A percentile compares a stretch with the other conserved stretches of the same genome.
phyloP scores from a whole-genome alignment of 164 flowering plant genomes.

The Stephania cephalantha region DNA sequence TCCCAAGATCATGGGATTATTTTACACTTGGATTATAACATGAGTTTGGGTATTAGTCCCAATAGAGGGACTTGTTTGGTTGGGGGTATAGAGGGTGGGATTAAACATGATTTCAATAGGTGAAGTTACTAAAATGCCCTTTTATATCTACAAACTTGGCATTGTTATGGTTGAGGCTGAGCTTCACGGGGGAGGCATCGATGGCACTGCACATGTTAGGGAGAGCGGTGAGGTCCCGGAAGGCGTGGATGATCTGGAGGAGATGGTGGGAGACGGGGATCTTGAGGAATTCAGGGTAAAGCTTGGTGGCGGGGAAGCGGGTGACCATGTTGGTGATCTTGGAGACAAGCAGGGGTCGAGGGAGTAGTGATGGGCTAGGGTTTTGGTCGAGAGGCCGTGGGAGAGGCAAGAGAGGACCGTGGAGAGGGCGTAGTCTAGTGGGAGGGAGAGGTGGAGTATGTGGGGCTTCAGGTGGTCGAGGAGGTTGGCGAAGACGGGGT shows the following conservation, averaged over 20 bases:
- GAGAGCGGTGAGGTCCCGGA: conserved; percentile 60
- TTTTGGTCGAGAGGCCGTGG: conserved; percentile 53
- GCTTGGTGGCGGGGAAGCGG: conserved; percentile 73
- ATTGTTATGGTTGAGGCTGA: conserved; percentile 10
- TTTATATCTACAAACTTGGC: too few species aligned
- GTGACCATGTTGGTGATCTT: conserved; percentile 91
- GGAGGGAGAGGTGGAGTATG: conserved; percentile 69
- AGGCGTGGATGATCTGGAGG: conserved; percentile 52
- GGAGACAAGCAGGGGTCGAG: conserved; percentile 83
- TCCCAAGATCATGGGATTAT: too few species aligned
- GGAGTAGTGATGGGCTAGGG: conserved; percentile 58
- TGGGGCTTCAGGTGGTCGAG: conserved; percentile 82
- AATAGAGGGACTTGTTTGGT: too few species aligned
- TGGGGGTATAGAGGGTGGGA: too few species aligned
- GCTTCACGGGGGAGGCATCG: conserved; percentile 50
- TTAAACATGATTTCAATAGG: too few species aligned
- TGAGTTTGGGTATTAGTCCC: too few species aligned
- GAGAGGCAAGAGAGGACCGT: conserved; percentile 88
- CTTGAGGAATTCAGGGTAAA: conserved; percentile 70
- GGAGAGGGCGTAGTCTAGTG: conserved; percentile 83
- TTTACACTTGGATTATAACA: too few species aligned
- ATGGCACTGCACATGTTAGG: conserved; percentile 88
- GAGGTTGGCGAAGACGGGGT: conserved; percentile 82
- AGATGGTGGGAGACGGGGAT: conserved; percentile 66
- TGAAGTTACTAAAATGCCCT: too few species aligned